Percentiles rank a stretch among this genome's conserved stretches.
Evolutionary conservation across 768 basidiomycete genomes (phyloP).

Genomic region (Suillus subaureus): DNA sequence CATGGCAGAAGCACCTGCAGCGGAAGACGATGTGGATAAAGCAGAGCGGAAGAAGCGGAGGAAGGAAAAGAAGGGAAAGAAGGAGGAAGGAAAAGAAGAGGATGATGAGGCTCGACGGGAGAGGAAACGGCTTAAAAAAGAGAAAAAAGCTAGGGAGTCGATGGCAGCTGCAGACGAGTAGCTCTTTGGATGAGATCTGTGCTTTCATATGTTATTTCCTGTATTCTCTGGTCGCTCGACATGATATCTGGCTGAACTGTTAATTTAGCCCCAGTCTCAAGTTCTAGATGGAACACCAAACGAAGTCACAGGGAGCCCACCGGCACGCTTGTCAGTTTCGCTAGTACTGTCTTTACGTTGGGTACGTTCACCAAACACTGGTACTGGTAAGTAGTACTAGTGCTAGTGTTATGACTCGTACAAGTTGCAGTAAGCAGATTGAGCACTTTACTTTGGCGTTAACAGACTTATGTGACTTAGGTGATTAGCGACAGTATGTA

Average conservation of each 20-base stretch:
- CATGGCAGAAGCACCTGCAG: constrained; percentile 39
- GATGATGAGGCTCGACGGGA: constrained; percentile 66
- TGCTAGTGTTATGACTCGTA: too few relatives aligned
- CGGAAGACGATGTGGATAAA: constrained; percentile 48
- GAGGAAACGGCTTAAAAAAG: constrained; percentile 67
- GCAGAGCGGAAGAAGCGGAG: constrained; percentile 62
- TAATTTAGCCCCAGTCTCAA: background rate
- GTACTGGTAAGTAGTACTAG: too few relatives aligned
- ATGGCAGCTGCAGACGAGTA: constrained; percentile 28
- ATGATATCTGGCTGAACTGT: background rate
- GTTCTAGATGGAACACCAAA: background rate
- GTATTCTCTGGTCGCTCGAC: background rate
- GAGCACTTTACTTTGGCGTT: too few relatives aligned
- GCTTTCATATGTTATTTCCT: constrained; percentile 5
- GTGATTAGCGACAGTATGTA: too few relatives aligned
- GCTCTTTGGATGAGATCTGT: constrained; percentile 15
- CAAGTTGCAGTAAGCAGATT: background rate
- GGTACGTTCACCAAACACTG: background rate
- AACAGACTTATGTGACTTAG: too few relatives aligned
- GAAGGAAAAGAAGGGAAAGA: constrained; percentile 61
- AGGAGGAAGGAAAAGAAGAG: constrained; percentile 45
- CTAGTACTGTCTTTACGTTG: background rate
- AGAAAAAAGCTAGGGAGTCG: constrained; percentile 60
- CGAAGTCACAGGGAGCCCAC: background rate
- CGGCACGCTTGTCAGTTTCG: background rate